Percentiles rank a stretch among this genome's conserved stretches.
Evolutionary conservation across 163 green algal genomes (phyloP).

Genomic region (Smithsoniella earleae): DNA sequence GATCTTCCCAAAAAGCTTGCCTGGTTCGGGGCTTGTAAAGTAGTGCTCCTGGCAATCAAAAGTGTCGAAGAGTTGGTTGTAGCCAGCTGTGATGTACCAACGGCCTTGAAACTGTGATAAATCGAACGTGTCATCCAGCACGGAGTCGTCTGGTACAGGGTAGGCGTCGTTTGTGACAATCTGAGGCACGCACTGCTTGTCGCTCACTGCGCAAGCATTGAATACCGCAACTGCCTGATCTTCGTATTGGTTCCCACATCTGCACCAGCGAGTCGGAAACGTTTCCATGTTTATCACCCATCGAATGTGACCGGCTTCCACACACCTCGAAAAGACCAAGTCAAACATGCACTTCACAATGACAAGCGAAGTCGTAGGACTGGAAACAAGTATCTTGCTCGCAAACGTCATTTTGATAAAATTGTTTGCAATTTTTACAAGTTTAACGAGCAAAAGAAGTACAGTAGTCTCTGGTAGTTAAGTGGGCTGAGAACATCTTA

Average conservation of each 20-base stretch:
- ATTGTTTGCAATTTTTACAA: too few species aligned
- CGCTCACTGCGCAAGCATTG: constrained; percentile 71
- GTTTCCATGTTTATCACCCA: too few species aligned
- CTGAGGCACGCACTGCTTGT: constrained; percentile 80
- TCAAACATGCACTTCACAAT: too few species aligned
- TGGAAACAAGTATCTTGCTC: too few species aligned
- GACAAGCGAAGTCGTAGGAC: neutral
- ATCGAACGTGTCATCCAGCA: constrained; percentile 50
- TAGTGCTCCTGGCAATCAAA: constrained; percentile 80
- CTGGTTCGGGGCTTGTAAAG: constrained; percentile 56
- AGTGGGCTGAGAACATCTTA: too few species aligned
- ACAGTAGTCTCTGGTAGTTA: too few species aligned
- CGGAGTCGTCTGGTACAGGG: constrained; percentile 48
- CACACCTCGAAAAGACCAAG: neutral
- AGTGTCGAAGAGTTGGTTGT: constrained; percentile 78
- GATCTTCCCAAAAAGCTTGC: constrained; percentile 59
- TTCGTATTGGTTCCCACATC: constrained; percentile 72
- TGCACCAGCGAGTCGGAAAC: constrained; percentile 41
- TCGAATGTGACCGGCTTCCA: too few species aligned
- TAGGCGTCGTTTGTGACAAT: constrained; percentile 48
- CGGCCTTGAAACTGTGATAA: constrained; percentile 49
- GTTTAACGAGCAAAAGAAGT: too few species aligned
- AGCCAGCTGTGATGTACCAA: constrained; percentile 78
- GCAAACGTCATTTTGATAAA: too few species aligned
- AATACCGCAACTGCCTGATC: constrained; percentile 66